Evolutionary conservation across 2,329 filamentous ascomycete genomes (phyloP).

Genomic region (Cephalotrichum gorgonifer): DNA sequence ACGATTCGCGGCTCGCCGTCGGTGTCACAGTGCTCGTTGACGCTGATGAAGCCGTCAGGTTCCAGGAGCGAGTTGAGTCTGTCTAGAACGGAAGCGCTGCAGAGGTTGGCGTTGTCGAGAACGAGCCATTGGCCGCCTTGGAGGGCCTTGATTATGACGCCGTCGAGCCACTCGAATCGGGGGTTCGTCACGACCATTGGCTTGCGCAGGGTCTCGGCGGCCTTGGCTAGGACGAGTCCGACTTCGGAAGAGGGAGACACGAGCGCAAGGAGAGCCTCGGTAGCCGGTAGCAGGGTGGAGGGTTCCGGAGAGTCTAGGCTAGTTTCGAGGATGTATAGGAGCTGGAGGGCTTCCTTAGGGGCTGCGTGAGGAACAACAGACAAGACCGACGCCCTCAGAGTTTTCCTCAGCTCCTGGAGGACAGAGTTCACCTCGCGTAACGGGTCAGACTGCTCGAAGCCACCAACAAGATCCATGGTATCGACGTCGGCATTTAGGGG

Average conservation of each 20-base stretch:
- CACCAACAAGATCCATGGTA: constrained; percentile 92
- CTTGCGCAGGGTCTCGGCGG: constrained; percentile 37
- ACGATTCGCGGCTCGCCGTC: constrained; percentile 75
- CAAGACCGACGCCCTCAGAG: constrained; percentile 41
- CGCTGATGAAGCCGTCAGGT: constrained; percentile 73
- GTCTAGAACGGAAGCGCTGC: constrained; percentile 88
- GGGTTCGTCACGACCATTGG: constrained; percentile 56
- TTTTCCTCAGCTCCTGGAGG: constrained; percentile 36
- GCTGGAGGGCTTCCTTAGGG: constrained; percentile 33
- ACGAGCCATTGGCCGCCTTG: constrained; percentile 85
- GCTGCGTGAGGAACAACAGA: constrained; percentile 34
- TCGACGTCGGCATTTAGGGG: constrained; percentile 92
- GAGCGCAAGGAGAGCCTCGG: constrained; percentile 27
- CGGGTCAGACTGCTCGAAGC: constrained; percentile 89
- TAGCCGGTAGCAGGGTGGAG: constrained; percentile 22
- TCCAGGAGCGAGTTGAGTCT: constrained; percentile 90
- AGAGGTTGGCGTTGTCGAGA: constrained; percentile 94
- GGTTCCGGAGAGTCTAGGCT: constrained; percentile 23
- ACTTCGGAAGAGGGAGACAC: constrained; percentile 35
- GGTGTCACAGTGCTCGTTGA: constrained; percentile 84
- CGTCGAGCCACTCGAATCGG: constrained; percentile 93
- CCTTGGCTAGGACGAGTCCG: constrained; percentile 33
- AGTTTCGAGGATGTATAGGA: constrained; percentile 39
- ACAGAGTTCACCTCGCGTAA: constrained; percentile 57
- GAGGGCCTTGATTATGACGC: constrained; percentile 78